Evolutionary conservation across 1,139 yeast species (phyloP), one percentile per base, ranked within the genome.

Genomic region (Blastobotrys elegans): DNA sequence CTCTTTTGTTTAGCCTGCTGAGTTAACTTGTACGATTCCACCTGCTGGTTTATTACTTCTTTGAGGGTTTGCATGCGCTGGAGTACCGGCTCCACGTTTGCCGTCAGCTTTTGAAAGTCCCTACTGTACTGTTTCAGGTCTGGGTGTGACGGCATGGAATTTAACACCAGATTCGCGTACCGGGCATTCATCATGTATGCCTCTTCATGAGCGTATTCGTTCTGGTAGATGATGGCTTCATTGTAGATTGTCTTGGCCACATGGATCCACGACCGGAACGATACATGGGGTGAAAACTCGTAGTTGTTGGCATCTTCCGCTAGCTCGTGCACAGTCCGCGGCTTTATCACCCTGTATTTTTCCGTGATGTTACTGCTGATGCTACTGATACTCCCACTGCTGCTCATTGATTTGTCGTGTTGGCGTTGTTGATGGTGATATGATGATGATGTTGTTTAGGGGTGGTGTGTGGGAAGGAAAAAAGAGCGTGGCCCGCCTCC

Each of bases 151-250:
- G 72, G 70, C 42, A 78, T 56, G 40, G 66, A 65, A 59, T 75
- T 71, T 47, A 74, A 68, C 34, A 77, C 67, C 46, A 78, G 64
- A 49, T 77, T 78, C 6, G 77, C 69, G 54, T 72, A 75, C 46
- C 82, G 60, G 32, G 71, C 59, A 55, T 75, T 75, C 43, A 77
- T 59, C n/a, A 75, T 59, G 53, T 72, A 77, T 1, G 81, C 76
- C 50, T 75, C 74, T 35, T 68, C 72, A 43, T 62, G 60, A 14
- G 69, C 64, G 17, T 65, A 61, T 41, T 72, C 77, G 3, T 56
- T 50, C 20, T 67, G 66, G 58, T 72, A 76, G 14, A 71, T 61
- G 33, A 67, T 66, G 0, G 80, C 81, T 68, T 78, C 68, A 7
- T 63, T 64, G 37, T 68, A 55, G 24, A 73, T 56, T 11, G 71